Base-by-base conservation (phyloP, 257 asterid genomes). In the Gardenia jasminoides region DNA sequence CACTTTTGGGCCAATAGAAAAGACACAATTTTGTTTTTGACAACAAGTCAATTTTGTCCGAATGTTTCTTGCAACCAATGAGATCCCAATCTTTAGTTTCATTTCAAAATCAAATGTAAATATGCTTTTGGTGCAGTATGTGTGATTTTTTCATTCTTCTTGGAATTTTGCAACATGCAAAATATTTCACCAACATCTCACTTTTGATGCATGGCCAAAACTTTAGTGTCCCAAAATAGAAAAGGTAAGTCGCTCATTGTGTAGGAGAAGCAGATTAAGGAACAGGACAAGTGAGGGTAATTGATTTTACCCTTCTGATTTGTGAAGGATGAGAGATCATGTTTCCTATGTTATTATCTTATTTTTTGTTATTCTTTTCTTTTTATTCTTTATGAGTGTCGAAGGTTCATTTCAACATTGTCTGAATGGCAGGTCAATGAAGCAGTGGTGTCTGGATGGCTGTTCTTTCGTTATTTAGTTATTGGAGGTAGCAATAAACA, bases 401-500 rank as follows among this genome's bases (percentile, higher is more conserved):
- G 22, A 50, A 24, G 36, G 41, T 67, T 47, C 50, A 72, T 52
- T 70, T 36, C 82, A 44, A 46, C 69, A 78, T 64, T 79, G 80
- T 81, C 67, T 72, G 65, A 67, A 80, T 88, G 86, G 78, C 88
- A 96, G 99, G 94, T 93, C 64, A 93, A 88, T 86, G 99, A 96
- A 85, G 98, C 97, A 73, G 97, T 96, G 72, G 98, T 96, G 84
- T 80, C 90, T 43, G 97, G 97, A 82, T 96, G 99, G 99, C 85
- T 96, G 83, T 96, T 96, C 92, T 96, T 96, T 69, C 98, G 98
- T 41, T 96, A 93, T 84, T 82, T 96, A 77, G 98, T 93, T 83
- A 92, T 96, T 84, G 99, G 99, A 93, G 99, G 99, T 93, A 89
- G 77, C 28, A 69, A 72, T 43, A 65, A 76, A 76, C 65, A 52